These are phyloP conservation scores for Epichloe uncinata DNA, from an alignment of 2,329 filamentous ascomycete genomes.

Conservation along the genomic window DNA sequence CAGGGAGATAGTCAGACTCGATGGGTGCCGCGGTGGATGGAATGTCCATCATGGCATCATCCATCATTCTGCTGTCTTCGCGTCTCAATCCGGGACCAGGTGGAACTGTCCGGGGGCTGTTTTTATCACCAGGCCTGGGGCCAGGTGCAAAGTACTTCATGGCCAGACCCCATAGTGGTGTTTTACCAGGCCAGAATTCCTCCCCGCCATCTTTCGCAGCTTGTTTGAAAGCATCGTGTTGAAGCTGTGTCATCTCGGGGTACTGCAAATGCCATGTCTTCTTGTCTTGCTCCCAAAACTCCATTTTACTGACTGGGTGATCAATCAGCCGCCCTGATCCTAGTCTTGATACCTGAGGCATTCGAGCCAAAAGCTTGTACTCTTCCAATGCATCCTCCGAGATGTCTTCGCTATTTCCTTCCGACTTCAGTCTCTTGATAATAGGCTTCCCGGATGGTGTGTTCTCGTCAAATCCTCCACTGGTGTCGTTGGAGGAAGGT, in stretches of 20 bases:
- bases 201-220: constrained; percentile 38
- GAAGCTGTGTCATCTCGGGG: constrained; percentile 49
- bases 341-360: constrained; percentile 35
- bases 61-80: constrained; percentile 11
- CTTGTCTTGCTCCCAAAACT: constrained; percentile 44
- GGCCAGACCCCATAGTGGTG: constrained; percentile 40
- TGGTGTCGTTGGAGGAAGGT: constrained; percentile 32
- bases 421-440: constrained; percentile 44
- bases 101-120: neutral
- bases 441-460: constrained; percentile 28
- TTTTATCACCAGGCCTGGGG: constrained; percentile 8
- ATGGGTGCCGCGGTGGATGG: constrained; percentile 19
- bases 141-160: constrained; percentile 45
- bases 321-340: constrained; percentile 45
- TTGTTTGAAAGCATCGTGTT: constrained; percentile 41
- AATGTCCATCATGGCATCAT: constrained; percentile 14
- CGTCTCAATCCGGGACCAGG: constrained; percentile 11
- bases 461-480: constrained; percentile 35
- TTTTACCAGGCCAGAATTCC: constrained; percentile 37
- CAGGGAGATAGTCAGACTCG: constrained; percentile 17
- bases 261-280: constrained; percentile 48
- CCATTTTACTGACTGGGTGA: constrained; percentile 38
- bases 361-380: constrained; percentile 30
- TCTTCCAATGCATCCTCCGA: constrained; percentile 27
- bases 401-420: constrained; percentile 24